Evolutionary conservation across 805 yeast genomes (phyloP).

Genomic region (Debaryomyces hansenii): DNA sequence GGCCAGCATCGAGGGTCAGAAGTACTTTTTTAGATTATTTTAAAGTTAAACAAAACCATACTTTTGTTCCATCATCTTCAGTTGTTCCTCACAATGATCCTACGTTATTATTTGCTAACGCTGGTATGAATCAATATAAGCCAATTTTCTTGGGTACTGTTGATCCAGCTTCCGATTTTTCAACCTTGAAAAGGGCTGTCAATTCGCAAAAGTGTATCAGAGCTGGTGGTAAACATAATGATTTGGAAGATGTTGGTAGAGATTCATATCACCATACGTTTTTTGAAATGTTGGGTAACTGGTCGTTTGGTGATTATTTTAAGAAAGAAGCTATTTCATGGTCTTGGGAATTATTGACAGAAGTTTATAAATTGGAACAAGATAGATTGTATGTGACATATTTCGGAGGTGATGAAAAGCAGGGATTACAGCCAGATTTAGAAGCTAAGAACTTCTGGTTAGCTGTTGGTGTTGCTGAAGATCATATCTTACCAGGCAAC

Average conservation of each 20-base stretch:
- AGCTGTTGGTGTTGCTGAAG: conserved; percentile 84
- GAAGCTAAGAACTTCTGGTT: conserved; percentile 91
- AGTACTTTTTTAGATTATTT: conserved; percentile 83
- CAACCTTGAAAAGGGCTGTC: conserved; percentile 80
- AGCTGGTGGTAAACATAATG: conserved; percentile 99
- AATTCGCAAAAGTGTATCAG: conserved; percentile 98
- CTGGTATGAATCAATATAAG: conserved; percentile 99
- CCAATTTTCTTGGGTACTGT: conserved; percentile 97
- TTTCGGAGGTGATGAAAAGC: conserved; percentile 86
- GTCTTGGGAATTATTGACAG: conserved; percentile 90
- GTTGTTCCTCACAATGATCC: conserved; percentile 99
- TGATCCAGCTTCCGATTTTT: conserved; percentile 89
- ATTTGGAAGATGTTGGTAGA: conserved; percentile 96
- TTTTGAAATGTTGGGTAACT: conserved; percentile 98
- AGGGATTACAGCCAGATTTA: conserved; percentile 87
- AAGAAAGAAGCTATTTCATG: conserved; percentile 86
- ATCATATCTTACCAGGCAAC: conserved; percentile 90
- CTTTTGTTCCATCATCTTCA: conserved; percentile 87
- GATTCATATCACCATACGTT: conserved; percentile 98
- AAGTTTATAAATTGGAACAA: conserved; percentile 74
- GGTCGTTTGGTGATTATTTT: conserved; percentile 99
- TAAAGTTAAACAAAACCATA: conserved; percentile 61
- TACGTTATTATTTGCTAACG: conserved; percentile 92
- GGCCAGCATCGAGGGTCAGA: conserved; percentile 64
- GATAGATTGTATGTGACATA: conserved; percentile 92